Evolutionary conservation across 116 monocot genomes (phyloP).

Genomic region (Zostera marina): DNA sequence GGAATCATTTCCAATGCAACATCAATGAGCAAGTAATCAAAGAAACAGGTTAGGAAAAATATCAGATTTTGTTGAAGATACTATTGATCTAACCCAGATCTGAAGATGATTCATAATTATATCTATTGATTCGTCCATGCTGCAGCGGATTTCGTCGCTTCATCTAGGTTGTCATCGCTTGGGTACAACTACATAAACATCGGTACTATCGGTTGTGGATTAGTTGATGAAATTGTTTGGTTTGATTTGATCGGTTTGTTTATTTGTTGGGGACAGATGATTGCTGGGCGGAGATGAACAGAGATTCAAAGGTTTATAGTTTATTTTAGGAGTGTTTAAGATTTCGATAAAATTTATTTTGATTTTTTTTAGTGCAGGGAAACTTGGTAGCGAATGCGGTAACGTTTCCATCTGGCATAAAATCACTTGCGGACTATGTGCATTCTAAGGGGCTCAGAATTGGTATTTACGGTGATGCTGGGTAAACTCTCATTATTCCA

Average conservation of each 20-base stretch:
- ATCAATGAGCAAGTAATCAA: conserved; percentile 36
- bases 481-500: conserved; percentile 19
- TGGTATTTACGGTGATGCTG: conserved; percentile 68
- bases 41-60: conserved; percentile 26
- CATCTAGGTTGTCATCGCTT: conserved; percentile 40
- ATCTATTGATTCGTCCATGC: background rate
- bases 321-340: too few relatives aligned
- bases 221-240: too few relatives aligned
- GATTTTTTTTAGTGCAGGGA: conserved; percentile 26
- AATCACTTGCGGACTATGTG: conserved; percentile 64
- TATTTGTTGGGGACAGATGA: conserved; percentile 26
- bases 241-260: background rate
- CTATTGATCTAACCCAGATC: too few relatives aligned
- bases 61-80: too few relatives aligned
- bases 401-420: conserved; percentile 67
- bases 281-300: conserved; percentile 48
- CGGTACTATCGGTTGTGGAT: conserved; percentile 13
- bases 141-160: conserved; percentile 45
- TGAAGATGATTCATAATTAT: background rate
- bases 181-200: conserved; percentile 60
- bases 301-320: conserved; percentile 31
- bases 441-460: conserved; percentile 59
- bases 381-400: conserved; percentile 47
- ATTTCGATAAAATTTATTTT: background rate
- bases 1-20: conserved; percentile 48